Evolutionary conservation across 2,329 filamentous ascomycete genomes (phyloP).

Genomic region (Fonsecaea monophora): DNA sequence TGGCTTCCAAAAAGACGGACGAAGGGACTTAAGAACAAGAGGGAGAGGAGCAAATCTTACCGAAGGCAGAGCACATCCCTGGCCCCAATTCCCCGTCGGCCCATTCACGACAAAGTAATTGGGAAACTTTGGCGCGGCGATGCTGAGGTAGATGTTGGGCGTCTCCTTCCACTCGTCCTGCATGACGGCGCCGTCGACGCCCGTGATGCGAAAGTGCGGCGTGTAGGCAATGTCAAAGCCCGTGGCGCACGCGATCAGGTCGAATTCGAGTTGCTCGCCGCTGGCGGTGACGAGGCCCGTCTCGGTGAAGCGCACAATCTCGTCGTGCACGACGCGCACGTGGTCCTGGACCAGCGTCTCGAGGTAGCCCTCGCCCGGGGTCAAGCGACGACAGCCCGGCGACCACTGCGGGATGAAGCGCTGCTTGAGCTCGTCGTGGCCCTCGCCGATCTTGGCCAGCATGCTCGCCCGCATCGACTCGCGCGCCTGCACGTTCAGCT

Average conservation of each 20-base stretch:
- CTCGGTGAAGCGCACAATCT: conserved; percentile 38
- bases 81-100: conserved; percentile 41
- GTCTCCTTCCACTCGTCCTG: conserved; percentile 52
- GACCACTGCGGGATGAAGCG: conserved; percentile 38
- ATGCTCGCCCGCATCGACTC: conserved; percentile 36
- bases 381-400: conserved; percentile 39
- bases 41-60: conserved; percentile 9
- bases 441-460: conserved; percentile 34
- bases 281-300: conserved; percentile 51
- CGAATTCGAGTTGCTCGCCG: conserved; percentile 45
- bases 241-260: conserved; percentile 49
- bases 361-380: conserved; percentile 38
- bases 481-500: conserved; percentile 46
- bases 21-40: not conserved
- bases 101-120: conserved; percentile 47
- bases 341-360: conserved; percentile 45
- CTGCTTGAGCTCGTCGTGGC: conserved; percentile 35
- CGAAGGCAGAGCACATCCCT: conserved; percentile 42
- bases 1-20: not conserved
- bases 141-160: conserved; percentile 53
- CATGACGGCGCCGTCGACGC: conserved; percentile 38
- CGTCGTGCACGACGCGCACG: conserved; percentile 46
- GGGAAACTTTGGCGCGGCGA: conserved; percentile 56
- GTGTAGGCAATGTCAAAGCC: conserved; percentile 48
- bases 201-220: conserved; percentile 46